Base-by-base conservation (phyloP, 78 protist species). In the Cyanophora paradoxa region DNA sequence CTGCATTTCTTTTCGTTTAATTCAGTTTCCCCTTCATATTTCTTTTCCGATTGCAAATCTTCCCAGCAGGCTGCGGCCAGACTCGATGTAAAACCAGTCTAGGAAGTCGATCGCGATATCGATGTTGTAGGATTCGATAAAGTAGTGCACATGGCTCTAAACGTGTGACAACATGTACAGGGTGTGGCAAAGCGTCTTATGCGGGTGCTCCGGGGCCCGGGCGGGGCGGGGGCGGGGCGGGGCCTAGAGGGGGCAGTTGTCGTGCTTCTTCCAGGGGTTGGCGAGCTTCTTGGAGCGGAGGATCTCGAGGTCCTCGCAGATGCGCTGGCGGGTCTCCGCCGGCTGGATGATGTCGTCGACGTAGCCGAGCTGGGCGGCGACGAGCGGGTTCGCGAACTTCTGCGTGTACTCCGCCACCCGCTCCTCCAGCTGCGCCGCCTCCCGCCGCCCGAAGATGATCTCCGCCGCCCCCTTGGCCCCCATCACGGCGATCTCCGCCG, bases 401-500 rank as follows among this genome's bases (percentile, higher is more conserved):
- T 63, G 84, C 71, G 37, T 73, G 75, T 96, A 96, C 67, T 83
- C 85, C 48, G 64, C 79, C 57, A 73, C 86, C 68, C 34, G 44
- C 37, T 1, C 22, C 48, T 62, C n/a, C 37, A 13, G n/a, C 71
- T 41, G 46, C 57, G 42, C 46, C 26, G 6, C n/a, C 24, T 4
- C 1, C 19, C 39, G 41, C 46, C 88, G 88, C 11, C 96, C 71
- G 85, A 87, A 94, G 64, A 95, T 82, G 84, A 97, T 94, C 66
- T 90, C 88, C 33, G 85, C 94, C 0, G 98, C 99, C 40, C 99
- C 99, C 80, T 94, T 88, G 10, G 98, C 94, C 7, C 99, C 99
- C 99, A 96, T 96, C 31, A 96, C 99, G 20, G 99, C 99, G 17
- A 97, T 82, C 74, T 97, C 98, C 46, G 96, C 95, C n/a, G 85